Percentiles rank a stretch among this genome's conserved stretches.
phyloP scores from a whole-genome alignment of 164 flowering plant species.

The Vitis vinifera region DNA sequence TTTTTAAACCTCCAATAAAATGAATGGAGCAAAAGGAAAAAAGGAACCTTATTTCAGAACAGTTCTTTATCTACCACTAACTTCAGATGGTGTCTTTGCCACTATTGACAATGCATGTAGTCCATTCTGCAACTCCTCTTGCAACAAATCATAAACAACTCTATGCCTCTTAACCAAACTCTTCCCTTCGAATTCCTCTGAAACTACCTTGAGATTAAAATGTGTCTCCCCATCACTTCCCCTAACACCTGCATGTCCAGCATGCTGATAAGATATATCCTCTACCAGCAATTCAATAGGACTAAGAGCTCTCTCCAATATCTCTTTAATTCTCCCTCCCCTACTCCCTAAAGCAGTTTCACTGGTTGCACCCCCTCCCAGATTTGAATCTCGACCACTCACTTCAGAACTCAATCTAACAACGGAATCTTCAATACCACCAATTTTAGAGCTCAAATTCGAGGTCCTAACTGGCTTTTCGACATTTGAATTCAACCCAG shows the following conservation, averaged over 20 bases:
- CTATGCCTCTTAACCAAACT: conserved; percentile 92
- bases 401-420: conserved; percentile 9
- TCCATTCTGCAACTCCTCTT: conserved; percentile 84
- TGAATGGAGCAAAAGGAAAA: neutral
- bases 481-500: neutral
- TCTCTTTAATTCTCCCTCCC: conserved; percentile 70
- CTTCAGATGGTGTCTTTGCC: conserved; percentile 88
- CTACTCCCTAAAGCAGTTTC: conserved; percentile 49
- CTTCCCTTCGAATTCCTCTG: conserved; percentile 81
- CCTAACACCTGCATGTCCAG: conserved; percentile 79
- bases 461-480: neutral
- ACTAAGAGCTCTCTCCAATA: conserved; percentile 54
- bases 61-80: conserved; percentile 23
- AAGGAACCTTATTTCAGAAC: conserved; percentile 22
- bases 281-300: conserved; percentile 72
- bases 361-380: conserved; percentile 3
- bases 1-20: neutral
- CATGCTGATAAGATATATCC: conserved; percentile 88
- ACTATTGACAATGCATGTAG: conserved; percentile 88
- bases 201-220: conserved; percentile 80
- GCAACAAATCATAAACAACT: conserved; percentile 64
- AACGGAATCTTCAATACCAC: conserved; percentile 7
- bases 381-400: conserved; percentile 1
- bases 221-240: conserved; percentile 89
- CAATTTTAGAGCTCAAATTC: conserved; percentile 2